Evolutionary conservation across 2,329 filamentous ascomycete genomes (phyloP).

Genomic region (Lecanicillium sp.): DNA sequence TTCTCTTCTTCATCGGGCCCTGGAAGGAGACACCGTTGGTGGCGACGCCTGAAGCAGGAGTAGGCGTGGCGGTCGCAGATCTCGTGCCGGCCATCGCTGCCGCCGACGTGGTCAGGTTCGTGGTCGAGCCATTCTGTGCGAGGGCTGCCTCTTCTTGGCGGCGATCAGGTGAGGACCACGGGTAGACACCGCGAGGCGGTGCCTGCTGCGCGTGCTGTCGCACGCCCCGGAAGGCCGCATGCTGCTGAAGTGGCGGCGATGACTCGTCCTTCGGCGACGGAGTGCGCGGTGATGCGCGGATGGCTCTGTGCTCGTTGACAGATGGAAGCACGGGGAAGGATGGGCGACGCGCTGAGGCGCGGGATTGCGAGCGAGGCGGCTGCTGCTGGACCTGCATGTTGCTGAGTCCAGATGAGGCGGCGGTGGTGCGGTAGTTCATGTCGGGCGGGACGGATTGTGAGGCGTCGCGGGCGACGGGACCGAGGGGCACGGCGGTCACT

Average conservation of each 20-base stretch:
- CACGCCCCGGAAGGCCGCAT: conserved; percentile 30
- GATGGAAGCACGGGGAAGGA: conserved; percentile 63
- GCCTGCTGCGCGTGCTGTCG: conserved; percentile 32
- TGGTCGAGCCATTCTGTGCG: conserved; percentile 27
- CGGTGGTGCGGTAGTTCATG: conserved; percentile 68
- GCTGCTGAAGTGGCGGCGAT: conserved; percentile 29
- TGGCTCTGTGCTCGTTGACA: conserved; percentile 58
- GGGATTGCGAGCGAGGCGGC: conserved; percentile 44
- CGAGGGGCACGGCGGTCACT: conserved; percentile 63
- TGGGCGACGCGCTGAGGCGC: conserved; percentile 55
- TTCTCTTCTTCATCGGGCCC: conserved; percentile 92
- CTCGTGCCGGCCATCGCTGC: conserved; percentile 18
- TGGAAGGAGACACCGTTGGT: conserved; percentile 59
- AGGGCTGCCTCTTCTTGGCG: conserved; percentile 40
- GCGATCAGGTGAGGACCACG: conserved; percentile 48
- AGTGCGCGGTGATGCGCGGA: conserved; percentile 28
- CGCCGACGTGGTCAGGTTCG: conserved; percentile 19
- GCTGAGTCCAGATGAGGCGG: conserved; percentile 15
- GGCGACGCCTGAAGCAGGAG: conserved; percentile 27
- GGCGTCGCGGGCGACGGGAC: conserved; percentile 67
- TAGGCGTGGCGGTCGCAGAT: conserved; percentile 19
- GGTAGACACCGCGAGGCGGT: conserved; percentile 49
- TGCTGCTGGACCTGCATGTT: conserved; percentile 24
- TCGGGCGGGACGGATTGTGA: conserved; percentile 92
- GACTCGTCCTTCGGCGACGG: conserved; percentile 30